Percentiles rank a stretch among this genome's conserved stretches.
These are phyloP conservation scores for Colletotrichum gigasporum DNA, from an alignment of 2,329 filamentous ascomycete genomes.

Conservation along the genomic window DNA sequence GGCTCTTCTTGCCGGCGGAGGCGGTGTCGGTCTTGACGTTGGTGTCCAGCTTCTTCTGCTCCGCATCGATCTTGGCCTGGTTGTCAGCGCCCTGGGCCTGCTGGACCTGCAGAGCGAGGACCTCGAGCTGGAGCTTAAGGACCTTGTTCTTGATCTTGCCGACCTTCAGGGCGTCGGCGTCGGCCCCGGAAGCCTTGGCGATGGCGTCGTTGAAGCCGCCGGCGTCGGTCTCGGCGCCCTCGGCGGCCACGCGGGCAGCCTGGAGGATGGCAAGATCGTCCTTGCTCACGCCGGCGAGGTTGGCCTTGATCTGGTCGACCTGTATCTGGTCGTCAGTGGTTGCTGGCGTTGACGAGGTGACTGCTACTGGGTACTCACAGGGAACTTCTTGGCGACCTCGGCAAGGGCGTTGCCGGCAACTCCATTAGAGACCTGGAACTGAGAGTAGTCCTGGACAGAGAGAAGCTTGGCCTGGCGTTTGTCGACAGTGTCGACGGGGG, in stretches of 20 bases:
- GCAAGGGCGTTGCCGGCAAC: slow-evolving; percentile 61
- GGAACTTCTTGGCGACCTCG: slow-evolving; percentile 64
- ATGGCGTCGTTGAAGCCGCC: slow-evolving; percentile 63
- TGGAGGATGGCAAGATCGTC: slow-evolving; percentile 61
- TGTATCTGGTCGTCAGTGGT: neutral
- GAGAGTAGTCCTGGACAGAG: slow-evolving; percentile 25
- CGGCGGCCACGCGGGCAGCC: slow-evolving; percentile 58
- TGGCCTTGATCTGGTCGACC: slow-evolving; percentile 34
- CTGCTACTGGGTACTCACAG: slow-evolving; percentile 45
- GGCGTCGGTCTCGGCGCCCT: slow-evolving; percentile 59
- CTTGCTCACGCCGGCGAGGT: slow-evolving; percentile 56
- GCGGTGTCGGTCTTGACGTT: slow-evolving; percentile 55
- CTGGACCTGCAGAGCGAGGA: slow-evolving; percentile 60
- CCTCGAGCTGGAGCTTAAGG: slow-evolving; percentile 64
- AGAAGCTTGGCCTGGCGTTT: slow-evolving; percentile 35
- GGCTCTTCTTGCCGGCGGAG: slow-evolving; percentile 45
- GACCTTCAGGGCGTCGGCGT: slow-evolving; percentile 56
- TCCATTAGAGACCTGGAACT: slow-evolving; percentile 59
- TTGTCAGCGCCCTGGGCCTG: slow-evolving; percentile 57
- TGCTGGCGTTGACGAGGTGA: too few species aligned
- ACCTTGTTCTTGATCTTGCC: slow-evolving; percentile 72
- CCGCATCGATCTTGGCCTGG: slow-evolving; percentile 51
- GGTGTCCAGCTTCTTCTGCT: slow-evolving; percentile 62
- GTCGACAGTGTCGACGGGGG: slow-evolving; percentile 30
- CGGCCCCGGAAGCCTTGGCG: slow-evolving; percentile 51